phyloP scores from a whole-genome alignment of 176 grass and related monocot species.

The Cymbopogon citratus region DNA sequence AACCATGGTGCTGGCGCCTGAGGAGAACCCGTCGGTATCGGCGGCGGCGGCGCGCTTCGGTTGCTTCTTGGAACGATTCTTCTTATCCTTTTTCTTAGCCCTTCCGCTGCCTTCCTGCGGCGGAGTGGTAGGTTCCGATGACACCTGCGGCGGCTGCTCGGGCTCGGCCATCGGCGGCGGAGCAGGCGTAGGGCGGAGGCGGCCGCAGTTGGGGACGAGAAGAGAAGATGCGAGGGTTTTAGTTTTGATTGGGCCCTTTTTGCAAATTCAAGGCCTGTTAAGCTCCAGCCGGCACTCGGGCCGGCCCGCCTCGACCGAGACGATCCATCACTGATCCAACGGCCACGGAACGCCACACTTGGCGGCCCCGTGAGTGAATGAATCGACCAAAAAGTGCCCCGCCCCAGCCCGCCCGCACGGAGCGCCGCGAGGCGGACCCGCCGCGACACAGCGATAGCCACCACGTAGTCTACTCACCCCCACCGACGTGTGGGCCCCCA shows the following conservation, averaged over 20 bases:
- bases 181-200: background rate
- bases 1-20: conserved; percentile 15
- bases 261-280: background rate
- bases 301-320: background rate
- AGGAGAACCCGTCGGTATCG: background rate
- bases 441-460: background rate
- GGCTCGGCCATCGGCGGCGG: conserved; percentile 28
- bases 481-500: background rate
- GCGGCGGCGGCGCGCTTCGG: conserved; percentile 12
- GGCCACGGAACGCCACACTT: background rate
- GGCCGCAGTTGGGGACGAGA: background rate
- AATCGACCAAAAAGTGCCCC: conserved; percentile 1
- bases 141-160: conserved; percentile 1
- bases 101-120: background rate
- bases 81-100: conserved; percentile 19
- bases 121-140: conserved; percentile 12
- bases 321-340: background rate
- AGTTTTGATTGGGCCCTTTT: background rate
- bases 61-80: conserved; percentile 9
- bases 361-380: background rate
- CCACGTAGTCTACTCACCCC: fast-evolving
- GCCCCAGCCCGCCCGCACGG: background rate
- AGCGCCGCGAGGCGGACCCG: background rate
- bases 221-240: background rate
- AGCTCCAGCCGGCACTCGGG: background rate